A percentile compares a stretch with the other conserved stretches of the same genome.
Evolutionary conservation across 192 early-diverging fungal genomes (phyloP).

Genomic region (Kappamyces sp.): DNA sequence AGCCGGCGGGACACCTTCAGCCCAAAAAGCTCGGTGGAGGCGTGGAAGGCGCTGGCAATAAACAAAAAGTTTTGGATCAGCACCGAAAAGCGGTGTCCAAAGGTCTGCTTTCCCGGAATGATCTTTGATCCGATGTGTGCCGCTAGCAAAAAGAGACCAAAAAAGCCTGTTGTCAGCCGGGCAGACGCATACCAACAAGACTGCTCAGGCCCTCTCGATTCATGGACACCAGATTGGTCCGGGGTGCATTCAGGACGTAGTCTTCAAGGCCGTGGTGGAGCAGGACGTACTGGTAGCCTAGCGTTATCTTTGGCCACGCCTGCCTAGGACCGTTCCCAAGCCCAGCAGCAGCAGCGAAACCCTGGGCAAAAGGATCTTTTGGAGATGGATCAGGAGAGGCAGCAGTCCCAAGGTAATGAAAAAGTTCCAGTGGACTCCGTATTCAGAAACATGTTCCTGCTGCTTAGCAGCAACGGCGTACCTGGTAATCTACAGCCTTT

Average conservation of each 20-base stretch:
- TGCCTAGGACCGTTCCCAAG: conserved; percentile 30
- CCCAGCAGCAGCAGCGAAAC: conserved; percentile 53
- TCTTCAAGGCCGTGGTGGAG: conserved; percentile 51
- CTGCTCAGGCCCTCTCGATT: conserved; percentile 90
- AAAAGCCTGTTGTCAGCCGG: conserved; percentile 54
- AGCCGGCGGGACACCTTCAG: neutral
- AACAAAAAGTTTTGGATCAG: too few species aligned
- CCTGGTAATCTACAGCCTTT: conserved; percentile 83
- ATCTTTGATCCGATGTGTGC: conserved; percentile 65
- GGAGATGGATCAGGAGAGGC: conserved; percentile 67
- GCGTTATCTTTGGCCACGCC: neutral
- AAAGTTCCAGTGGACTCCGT: conserved; percentile 99
- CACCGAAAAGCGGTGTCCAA: too few species aligned
- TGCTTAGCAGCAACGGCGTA: conserved; percentile 8
- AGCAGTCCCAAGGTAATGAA: conserved; percentile 88
- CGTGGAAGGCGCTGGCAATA: neutral
- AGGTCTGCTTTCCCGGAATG: conserved; percentile 27
- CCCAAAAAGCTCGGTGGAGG: neutral
- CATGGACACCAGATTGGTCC: conserved; percentile 64
- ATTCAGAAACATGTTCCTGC: conserved; percentile 85
- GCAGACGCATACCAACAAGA: conserved; percentile 50
- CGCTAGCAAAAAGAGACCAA: conserved; percentile 72
- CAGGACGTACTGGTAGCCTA: conserved; percentile 60
- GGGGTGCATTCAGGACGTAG: conserved; percentile 71
- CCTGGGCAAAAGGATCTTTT: conserved; percentile 43